phyloP scores from a whole-genome alignment of 768 basidiomycete genomes.

The Cantharellus anzutake region DNA sequence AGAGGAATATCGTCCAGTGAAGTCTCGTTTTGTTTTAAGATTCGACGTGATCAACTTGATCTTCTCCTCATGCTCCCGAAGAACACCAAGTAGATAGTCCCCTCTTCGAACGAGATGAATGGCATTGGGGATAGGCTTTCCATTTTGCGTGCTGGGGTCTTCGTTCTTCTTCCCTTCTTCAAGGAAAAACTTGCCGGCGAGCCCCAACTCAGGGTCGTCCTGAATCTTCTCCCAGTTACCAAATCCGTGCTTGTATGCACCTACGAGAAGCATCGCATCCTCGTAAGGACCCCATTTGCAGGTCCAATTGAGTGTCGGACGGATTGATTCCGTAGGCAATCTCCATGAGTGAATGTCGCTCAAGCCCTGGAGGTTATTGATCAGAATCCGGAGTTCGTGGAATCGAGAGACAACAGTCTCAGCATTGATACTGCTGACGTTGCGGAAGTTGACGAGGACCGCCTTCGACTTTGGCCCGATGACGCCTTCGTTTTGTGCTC shows the following conservation, averaged over 20 bases:
- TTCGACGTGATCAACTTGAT: constrained; percentile 74
- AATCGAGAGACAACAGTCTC: constrained; percentile 86
- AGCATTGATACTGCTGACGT: constrained; percentile 88
- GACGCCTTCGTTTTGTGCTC: constrained; percentile 68
- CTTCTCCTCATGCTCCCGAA: constrained; percentile 82
- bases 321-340: constrained; percentile 83
- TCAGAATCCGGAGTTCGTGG: constrained; percentile 76
- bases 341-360: constrained; percentile 67
- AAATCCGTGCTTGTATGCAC: constrained; percentile 84
- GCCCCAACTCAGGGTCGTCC: constrained; percentile 64
- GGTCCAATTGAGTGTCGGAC: constrained; percentile 90
- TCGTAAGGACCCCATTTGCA: constrained; percentile 86
- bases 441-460: constrained; percentile 76
- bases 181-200: constrained; percentile 91
- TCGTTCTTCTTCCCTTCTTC: constrained; percentile 94
- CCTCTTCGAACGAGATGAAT: constrained; percentile 96
- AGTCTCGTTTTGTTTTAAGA: constrained; percentile 46
- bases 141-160: constrained; percentile 25
- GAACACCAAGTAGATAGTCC: constrained; percentile 72
- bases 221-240: constrained; percentile 94
- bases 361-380: constrained; percentile 52
- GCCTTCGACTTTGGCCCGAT: constrained; percentile 95
- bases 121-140: constrained; percentile 84
- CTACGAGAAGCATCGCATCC: constrained; percentile 87
- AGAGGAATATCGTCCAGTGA: constrained; percentile 25